phyloP scores from a whole-genome alignment of 345 rosid species.

The Gossypium anomalum region DNA sequence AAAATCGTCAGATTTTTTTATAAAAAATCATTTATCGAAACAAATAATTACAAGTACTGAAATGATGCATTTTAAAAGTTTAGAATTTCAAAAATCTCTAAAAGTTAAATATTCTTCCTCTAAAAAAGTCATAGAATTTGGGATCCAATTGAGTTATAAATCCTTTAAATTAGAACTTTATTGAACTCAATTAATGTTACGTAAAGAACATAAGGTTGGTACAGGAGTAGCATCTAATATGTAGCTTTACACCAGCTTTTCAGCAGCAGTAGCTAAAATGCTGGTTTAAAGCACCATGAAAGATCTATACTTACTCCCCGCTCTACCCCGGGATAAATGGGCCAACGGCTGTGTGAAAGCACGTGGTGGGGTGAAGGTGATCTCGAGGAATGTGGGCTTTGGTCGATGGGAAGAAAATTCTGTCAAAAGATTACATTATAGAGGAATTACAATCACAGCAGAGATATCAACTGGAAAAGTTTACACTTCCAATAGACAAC shows the following conservation, averaged over 20 bases:
- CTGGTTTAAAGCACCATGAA: conserved; percentile 70
- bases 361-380: conserved; percentile 43
- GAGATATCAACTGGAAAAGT: conserved; percentile 40
- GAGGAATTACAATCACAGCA: conserved; percentile 23
- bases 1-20: too few relatives aligned
- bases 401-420: conserved; percentile 23
- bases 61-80: too few relatives aligned
- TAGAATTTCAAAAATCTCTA: too few relatives aligned
- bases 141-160: neutral
- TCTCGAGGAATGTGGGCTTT: conserved; percentile 16
- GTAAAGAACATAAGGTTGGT: neutral
- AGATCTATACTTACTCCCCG: conserved; percentile 70
- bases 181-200: neutral
- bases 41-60: too few relatives aligned
- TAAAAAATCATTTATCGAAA: too few relatives aligned
- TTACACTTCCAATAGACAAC: conserved; percentile 47
- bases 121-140: neutral
- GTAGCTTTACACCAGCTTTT: conserved; percentile 36
- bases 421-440: too few relatives aligned
- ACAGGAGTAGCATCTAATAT: neutral
- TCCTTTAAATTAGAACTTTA: too few relatives aligned
- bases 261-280: conserved; percentile 81
- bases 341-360: conserved; percentile 26
- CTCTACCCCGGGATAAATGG: conserved; percentile 25
- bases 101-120: too few relatives aligned